A percentile compares a stretch with the other conserved stretches of the same genome.
Evolutionary conservation across 2,329 filamentous ascomycete genomes (phyloP).

Genomic region (Rutstroemia sydowiana): DNA sequence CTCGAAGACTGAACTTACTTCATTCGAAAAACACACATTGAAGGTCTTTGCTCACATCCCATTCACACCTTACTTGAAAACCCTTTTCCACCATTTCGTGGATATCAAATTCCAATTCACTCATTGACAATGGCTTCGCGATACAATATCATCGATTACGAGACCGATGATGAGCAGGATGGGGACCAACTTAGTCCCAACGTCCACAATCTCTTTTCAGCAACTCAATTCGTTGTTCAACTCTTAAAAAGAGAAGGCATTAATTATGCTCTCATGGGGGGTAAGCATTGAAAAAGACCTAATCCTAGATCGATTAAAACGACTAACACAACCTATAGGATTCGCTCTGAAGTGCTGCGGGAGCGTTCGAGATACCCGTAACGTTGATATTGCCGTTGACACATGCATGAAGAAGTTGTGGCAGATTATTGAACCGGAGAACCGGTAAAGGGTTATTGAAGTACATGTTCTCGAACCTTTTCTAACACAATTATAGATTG

Average conservation of each 20-base stretch:
- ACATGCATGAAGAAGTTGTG: constrained; percentile 3
- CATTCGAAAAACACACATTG: neutral
- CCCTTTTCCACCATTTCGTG: neutral
- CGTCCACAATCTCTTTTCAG: constrained; percentile 2
- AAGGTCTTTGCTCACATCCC: neutral
- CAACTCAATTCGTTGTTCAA: neutral
- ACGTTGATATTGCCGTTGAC: constrained; percentile 3
- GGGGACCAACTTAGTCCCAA: neutral
- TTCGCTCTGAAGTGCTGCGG: constrained; percentile 2
- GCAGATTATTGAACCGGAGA: constrained; percentile 2
- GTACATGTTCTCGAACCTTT: neutral
- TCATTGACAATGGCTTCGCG: neutral
- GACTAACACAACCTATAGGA: no score
- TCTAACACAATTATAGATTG: neutral
- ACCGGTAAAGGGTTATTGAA: neutral
- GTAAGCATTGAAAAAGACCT: no score
- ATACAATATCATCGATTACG: constrained; percentile 1
- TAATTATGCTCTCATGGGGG: constrained; percentile 5
- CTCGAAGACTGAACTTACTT: neutral
- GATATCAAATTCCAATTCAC: neutral
- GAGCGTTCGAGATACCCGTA: neutral
- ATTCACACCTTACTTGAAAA: neutral
- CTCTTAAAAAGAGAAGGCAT: neutral
- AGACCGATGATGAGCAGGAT: constrained; percentile 4
- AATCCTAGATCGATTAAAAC: no score